Evolutionary conservation across 2,329 filamentous ascomycete genomes (phyloP).

Genomic region (Pseudophaeomoniella oleicola): DNA sequence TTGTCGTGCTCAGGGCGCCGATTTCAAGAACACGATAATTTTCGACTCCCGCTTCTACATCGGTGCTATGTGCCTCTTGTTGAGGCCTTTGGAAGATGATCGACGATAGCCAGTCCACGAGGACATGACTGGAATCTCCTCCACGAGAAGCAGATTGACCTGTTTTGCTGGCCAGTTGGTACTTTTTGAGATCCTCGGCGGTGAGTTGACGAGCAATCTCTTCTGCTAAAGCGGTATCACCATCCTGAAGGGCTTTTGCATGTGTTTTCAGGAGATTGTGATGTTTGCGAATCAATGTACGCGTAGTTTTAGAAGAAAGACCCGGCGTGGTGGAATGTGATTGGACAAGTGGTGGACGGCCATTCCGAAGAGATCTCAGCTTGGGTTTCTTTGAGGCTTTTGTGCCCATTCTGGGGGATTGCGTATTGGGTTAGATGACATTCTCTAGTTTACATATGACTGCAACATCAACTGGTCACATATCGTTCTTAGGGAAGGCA

Average conservation of each 20-base stretch:
- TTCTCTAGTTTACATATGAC: too few relatives aligned
- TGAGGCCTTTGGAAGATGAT: conserved; percentile 12
- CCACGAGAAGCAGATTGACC: conserved; percentile 46
- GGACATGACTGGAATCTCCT: conserved; percentile 46
- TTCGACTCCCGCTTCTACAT: background rate
- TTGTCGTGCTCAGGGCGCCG: conserved; percentile 69
- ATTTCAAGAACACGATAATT: conserved; percentile 65
- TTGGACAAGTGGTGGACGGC: conserved; percentile 27
- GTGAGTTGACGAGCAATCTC: conserved; percentile 33
- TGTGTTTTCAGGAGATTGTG: conserved; percentile 45
- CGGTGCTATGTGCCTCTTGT: conserved; percentile 4
- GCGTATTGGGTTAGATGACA: too few relatives aligned
- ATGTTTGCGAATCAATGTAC: conserved; percentile 44
- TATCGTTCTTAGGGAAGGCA: too few relatives aligned
- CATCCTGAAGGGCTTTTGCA: conserved; percentile 33
- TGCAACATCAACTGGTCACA: too few relatives aligned
- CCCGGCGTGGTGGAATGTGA: conserved; percentile 17
- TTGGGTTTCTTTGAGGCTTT: conserved; percentile 15
- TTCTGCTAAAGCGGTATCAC: conserved; percentile 25
- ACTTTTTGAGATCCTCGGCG: conserved; percentile 40
- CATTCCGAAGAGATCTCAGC: conserved; percentile 22
- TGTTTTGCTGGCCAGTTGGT: conserved; percentile 48
- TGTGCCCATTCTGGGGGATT: background rate
- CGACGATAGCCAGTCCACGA: conserved; percentile 42
- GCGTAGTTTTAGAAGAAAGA: conserved; percentile 42